Evolutionary conservation across 192 early-diverging fungal genomes (phyloP).

Genomic region (Fimicolochytrium jonesii): DNA sequence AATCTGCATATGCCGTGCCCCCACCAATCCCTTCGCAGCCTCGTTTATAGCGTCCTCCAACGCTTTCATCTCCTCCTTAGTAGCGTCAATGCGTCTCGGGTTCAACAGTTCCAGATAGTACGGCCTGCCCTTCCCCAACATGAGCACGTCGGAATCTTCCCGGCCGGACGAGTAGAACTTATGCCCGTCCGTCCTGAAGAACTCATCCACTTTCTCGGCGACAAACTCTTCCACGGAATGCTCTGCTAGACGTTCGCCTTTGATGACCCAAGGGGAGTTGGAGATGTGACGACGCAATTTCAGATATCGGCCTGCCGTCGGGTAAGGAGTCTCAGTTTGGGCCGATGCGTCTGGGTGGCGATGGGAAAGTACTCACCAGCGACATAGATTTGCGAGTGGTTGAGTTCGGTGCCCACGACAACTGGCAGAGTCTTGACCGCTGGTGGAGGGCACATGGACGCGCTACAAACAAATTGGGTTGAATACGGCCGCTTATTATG

Average conservation of each 20-base stretch:
- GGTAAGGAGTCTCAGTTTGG: too few species aligned
- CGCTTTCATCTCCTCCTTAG: conserved; percentile 18
- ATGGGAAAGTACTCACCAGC: conserved; percentile 16
- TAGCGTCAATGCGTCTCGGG: conserved; percentile 46
- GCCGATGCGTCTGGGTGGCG: neutral
- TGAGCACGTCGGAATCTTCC: conserved; percentile 93
- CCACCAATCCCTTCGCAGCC: conserved; percentile 26
- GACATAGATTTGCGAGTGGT: conserved; percentile 25
- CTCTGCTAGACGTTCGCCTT: conserved; percentile 63
- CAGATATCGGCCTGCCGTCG: conserved; percentile 44
- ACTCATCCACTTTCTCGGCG: conserved; percentile 49
- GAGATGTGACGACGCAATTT: conserved; percentile 57
- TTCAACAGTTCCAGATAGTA: conserved; percentile 88
- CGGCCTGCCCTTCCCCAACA: conserved; percentile 86
- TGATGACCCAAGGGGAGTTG: conserved; percentile 81
- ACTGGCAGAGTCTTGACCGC: neutral
- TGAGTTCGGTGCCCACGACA: conserved; percentile 2
- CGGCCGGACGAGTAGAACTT: conserved; percentile 82
- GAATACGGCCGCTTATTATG: neutral
- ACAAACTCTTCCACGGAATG: conserved; percentile 79
- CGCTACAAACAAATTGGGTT: conserved; percentile 5
- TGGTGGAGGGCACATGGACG: conserved; percentile 14
- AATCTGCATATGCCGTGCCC: conserved; percentile 32
- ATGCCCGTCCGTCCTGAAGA: conserved; percentile 60
- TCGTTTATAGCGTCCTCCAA: conserved; percentile 39